Evolutionary conservation across 257 asterid species (phyloP), one percentile per base, ranked within the genome.

Genomic region (Nicotiana knightiana): DNA sequence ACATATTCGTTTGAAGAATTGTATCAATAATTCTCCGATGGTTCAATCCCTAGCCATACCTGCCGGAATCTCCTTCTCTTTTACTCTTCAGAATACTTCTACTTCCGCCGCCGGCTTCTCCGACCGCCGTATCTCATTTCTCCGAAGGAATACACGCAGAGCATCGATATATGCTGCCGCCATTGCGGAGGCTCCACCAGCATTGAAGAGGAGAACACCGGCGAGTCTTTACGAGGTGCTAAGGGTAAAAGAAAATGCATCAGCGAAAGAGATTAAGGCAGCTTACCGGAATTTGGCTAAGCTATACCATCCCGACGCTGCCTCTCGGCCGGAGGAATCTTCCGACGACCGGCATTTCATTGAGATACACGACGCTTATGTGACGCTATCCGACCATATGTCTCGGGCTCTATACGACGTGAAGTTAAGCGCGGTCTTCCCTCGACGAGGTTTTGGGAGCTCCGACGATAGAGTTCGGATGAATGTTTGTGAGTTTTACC

Each of bases 251-350:
- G 84, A 63, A 11, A 89, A 88, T 88, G 97, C 98, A 1, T 89
- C 97, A 24, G 90, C 12, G 65, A 85, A 77, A 68, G 98, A 93
- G 90, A 95, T 95, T 86, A 93, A 90, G 81, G 66, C 94, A 83
- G 97, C 99, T 77, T 93, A 95, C 88, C 89, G 98, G 1, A 87
- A 91, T 67, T 93, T 95, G 39, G 99, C 99, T 10, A 95, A 95
- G 92, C 48, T 91, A 76, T 89, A 92, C 88, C 99, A 95, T 65
- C 99, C 99, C 3, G 99, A 95, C 7, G 83, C 64, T 1, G 65
- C 28, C 3, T 79, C 67, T 68, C 82, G 32, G 3, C 79, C 85
- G 46, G 88, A 83, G 70, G 90, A 86, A 78, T 64, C 93, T 18
- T 37, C 88, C 55, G 97, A 85, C 85, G 96, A 93, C 16, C 67